phyloP scores from a whole-genome alignment of 1,284 basidiomycete genomes.

The Vanrija sp. region DNA sequence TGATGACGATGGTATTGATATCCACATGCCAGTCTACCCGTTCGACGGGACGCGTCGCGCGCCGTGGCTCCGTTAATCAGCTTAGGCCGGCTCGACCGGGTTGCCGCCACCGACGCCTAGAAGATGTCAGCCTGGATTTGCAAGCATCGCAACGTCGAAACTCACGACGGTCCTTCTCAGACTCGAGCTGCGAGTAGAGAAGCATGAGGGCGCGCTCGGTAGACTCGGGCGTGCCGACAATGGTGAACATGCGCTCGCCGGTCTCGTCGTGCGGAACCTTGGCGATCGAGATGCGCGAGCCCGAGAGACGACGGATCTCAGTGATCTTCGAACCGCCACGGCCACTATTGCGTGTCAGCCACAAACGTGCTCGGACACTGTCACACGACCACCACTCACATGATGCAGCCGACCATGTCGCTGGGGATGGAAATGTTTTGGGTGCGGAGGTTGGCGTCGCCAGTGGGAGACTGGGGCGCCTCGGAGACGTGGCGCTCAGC shows the following conservation, averaged over 20 bases:
- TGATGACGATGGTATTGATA: no score
- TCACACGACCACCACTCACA: constrained; percentile 46
- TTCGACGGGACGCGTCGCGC: not conserved
- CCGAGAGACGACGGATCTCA: constrained; percentile 93
- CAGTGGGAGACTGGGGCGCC: constrained; percentile 55
- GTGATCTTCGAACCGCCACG: constrained; percentile 97
- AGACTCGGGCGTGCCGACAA: constrained; percentile 91
- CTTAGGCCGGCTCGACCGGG: no score
- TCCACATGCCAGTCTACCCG: not conserved
- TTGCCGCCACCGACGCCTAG: no score
- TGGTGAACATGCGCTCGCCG: constrained; percentile 99
- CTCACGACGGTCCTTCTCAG: constrained; percentile 84
- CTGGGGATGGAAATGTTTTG: constrained; percentile 99
- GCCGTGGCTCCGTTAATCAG: not conserved
- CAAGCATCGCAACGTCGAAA: not conserved
- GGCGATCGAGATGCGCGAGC: constrained; percentile 95
- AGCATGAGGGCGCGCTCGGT: constrained; percentile 96
- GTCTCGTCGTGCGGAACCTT: constrained; percentile 98
- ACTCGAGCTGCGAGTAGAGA: constrained; percentile 94
- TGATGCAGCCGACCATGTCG: constrained; percentile 98
- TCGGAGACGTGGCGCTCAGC: constrained; percentile 48
- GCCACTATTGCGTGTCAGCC: constrained; percentile 53
- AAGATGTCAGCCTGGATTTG: no score
- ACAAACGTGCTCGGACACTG: not conserved
- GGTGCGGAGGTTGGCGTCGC: constrained; percentile 75